A percentile compares a stretch with the other conserved stretches of the same genome.
Evolutionary conservation across 139 green algal genomes (phyloP).

Genomic region (Coelastrella sp.): DNA sequence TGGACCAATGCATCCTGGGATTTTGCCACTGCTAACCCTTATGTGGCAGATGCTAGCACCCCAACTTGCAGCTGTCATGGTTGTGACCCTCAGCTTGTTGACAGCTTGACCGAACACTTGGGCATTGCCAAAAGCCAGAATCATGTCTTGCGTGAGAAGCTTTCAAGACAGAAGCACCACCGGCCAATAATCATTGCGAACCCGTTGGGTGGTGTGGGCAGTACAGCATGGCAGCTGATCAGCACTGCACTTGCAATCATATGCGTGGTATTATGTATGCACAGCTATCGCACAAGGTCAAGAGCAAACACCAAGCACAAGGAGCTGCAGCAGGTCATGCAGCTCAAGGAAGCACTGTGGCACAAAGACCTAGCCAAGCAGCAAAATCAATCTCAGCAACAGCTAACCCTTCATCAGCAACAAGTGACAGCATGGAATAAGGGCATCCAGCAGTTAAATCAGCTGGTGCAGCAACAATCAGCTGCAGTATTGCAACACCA

Average conservation of each 20-base stretch:
- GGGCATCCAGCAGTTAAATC: not conserved
- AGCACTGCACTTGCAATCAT: not conserved
- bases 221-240: not conserved
- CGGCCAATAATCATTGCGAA: constrained; percentile 9
- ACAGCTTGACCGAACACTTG: constrained; percentile 20
- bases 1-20: not conserved
- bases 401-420: constrained; percentile 5
- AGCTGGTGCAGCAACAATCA: not conserved
- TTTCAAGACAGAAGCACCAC: constrained; percentile 25
- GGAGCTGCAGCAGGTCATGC: constrained; percentile 15
- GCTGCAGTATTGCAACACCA: not conserved
- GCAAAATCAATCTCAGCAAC: not conserved
- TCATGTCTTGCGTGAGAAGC: not conserved
- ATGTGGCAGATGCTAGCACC: not conserved
- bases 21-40: not conserved
- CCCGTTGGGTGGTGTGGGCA: not conserved
- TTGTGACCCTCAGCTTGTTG: not conserved
- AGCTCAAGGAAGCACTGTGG: constrained; percentile 13
- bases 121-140: not conserved
- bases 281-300: not conserved
- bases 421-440: not conserved
- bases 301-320: not conserved
- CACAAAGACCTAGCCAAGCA: not conserved
- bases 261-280: not conserved
- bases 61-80: constrained; percentile 20